Evolutionary conservation across 108 stramenopile species (phyloP).

Genomic region (Pelagomonas calceolata): DNA sequence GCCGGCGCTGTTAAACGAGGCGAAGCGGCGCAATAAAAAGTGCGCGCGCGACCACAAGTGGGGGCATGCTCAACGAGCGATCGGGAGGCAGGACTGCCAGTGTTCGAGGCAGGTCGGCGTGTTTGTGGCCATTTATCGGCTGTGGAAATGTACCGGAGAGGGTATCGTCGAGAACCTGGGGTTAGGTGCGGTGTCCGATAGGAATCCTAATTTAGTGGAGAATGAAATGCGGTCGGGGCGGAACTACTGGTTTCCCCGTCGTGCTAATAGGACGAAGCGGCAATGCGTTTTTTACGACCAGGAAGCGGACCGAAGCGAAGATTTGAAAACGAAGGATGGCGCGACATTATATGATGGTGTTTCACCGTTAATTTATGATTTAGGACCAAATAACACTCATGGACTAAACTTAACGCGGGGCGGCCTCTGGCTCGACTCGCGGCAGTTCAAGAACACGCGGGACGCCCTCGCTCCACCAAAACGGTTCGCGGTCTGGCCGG

Average conservation of each 20-base stretch:
- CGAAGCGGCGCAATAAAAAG: not conserved
- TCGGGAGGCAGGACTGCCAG: conserved; percentile 57
- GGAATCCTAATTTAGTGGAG: not conserved
- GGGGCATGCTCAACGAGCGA: conserved; percentile 37
- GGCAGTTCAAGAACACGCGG: too few relatives aligned
- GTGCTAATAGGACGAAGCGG: not conserved
- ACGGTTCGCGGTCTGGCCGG: too few relatives aligned
- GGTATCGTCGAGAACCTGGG: conserved; percentile 40
- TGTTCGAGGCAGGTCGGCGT: conserved; percentile 45
- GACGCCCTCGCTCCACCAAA: too few relatives aligned
- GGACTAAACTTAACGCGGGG: conserved; percentile 3
- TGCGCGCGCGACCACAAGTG: conserved; percentile 73
- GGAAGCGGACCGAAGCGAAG: not conserved
- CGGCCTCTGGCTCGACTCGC: not conserved
- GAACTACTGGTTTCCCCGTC: conserved; percentile 49
- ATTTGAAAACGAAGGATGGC: too few relatives aligned
- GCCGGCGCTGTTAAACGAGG: conserved; percentile 9
- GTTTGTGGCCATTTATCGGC: conserved; percentile 50
- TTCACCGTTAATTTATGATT: too few relatives aligned
- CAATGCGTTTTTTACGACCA: conserved; percentile 18
- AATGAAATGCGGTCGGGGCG: conserved; percentile 30
- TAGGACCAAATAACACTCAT: too few relatives aligned
- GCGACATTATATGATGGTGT: too few relatives aligned
- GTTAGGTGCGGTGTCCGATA: conserved; percentile 24
- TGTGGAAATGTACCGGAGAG: conserved; percentile 58